Conservation (phyloP, 2,329 filamentous ascomycete species). For the Paradendryphiella salina region DNA sequence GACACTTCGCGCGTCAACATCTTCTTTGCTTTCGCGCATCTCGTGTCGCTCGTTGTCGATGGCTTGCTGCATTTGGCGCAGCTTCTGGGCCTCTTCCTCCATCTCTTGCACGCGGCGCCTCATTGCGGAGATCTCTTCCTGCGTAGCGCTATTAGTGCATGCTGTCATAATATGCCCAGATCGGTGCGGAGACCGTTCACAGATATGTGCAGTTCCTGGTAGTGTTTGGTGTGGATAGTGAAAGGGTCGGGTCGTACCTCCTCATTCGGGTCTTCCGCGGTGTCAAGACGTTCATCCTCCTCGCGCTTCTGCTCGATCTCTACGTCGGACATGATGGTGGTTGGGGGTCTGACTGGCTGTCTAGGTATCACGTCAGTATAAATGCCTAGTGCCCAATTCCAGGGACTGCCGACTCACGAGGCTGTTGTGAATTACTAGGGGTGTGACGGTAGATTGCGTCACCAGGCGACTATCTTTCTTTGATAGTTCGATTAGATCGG, state of each 20-base stretch:
- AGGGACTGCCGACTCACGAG: conserved; percentile 17
- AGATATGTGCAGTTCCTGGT: not conserved
- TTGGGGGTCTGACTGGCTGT: not conserved
- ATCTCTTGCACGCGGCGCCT: conserved; percentile 60
- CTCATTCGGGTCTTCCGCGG: conserved; percentile 41
- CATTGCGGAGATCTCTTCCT: conserved; percentile 55
- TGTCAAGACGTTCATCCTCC: conserved; percentile 41
- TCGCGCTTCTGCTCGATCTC: conserved; percentile 37
- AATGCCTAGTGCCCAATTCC: not conserved
- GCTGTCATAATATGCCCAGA: not conserved
- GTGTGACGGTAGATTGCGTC: conserved; percentile 3
- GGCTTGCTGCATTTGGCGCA: conserved; percentile 60
- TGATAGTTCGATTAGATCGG: not conserved
- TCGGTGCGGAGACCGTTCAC: not conserved
- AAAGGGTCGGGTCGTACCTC: conserved; percentile 35
- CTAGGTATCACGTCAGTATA: conserved; percentile 1
- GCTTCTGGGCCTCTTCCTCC: conserved; percentile 60
- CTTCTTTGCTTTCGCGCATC: conserved; percentile 89
- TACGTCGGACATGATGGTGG: conserved; percentile 35
- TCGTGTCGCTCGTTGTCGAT: conserved; percentile 84
- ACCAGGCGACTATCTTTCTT: not conserved
- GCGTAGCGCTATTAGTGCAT: conserved; percentile 10
- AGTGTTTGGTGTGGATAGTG: not conserved
- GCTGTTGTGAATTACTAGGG: conserved; percentile 13
- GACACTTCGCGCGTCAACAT: conserved; percentile 91